Base-by-base conservation (phyloP, 495 filamentous ascomycete genomes). In the Podospora pseudoanserina region DNA sequence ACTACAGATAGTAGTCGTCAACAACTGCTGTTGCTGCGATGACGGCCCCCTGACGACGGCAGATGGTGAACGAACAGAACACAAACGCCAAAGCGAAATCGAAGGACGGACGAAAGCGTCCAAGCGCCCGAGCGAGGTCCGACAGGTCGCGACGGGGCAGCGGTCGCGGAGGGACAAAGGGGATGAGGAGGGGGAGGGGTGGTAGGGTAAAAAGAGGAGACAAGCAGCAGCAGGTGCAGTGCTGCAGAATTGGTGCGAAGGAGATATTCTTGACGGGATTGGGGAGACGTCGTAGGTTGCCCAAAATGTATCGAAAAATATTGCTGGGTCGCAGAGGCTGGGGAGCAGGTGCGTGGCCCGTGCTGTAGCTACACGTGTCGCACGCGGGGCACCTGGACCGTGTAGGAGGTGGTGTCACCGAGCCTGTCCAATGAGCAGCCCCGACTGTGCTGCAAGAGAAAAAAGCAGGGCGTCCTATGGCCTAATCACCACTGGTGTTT, bases 41-140 rank as follows among this genome's bases (percentile, higher is more conserved):
- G 68, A 67, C 65, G 65, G 65, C 11, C 26, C 27, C 30, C 30
- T 69, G 68, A 69, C 64, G 39, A 39, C 16, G 27, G 53, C 23
- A 49, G 27, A 18, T 13, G 59, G 9, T 18, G 59, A 61, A 15
- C 23, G 26, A 30, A 18, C 13, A 23, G 23, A 23, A 20, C 59
- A 20, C 59, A 61, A 61, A 26, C 27, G 30, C 59, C 59, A 61
- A 61, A 61, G 39, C 13, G 39, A 13, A 49, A 3, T 49, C 9
- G 39, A 49, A 49, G 39, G 9, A 11, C 39, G 15, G 39, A 49
- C 39, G 39, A 49, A 49, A 49, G 39, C 18, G 39, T 49, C 39
- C 39, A 49, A 49, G 39, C 39, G 39, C 39, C 39, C 39, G 39
- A 49, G 39, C 39, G 39, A 49, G 39, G 15, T 49, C 39, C 39